Percentiles rank a stretch among this genome's conserved stretches.
These are phyloP conservation scores for Arabidopsis lyrata DNA, from an alignment of 441 rosid genomes.

Conservation along the genomic window DNA sequence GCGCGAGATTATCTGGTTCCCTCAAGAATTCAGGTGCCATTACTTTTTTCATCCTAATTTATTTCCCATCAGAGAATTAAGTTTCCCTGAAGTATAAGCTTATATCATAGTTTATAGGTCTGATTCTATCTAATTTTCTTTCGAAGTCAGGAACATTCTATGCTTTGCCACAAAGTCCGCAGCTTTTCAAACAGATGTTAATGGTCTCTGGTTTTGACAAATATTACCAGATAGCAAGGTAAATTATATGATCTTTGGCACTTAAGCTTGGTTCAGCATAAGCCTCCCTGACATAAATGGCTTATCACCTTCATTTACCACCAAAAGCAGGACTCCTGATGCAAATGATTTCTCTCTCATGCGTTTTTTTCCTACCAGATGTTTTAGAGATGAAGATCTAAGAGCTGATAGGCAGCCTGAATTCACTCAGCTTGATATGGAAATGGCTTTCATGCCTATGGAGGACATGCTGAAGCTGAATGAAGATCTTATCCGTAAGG, in stretches of 20 bases:
- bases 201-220: constrained; percentile 98
- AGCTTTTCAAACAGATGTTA: constrained; percentile 94
- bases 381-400: constrained; percentile 98
- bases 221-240: constrained; percentile 99
- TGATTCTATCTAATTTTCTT: constrained; percentile 56
- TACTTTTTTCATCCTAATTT: constrained; percentile 33
- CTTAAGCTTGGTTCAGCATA: constrained; percentile 18
- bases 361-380: constrained; percentile 54
- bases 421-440: constrained; percentile 98
- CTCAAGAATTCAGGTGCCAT: constrained; percentile 92
- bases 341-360: constrained; percentile 25
- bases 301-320: constrained; percentile 23
- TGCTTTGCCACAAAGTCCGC: constrained; percentile 98
- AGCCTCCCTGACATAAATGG: constrained; percentile 10
- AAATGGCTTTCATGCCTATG: constrained; percentile 87
- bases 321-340: not conserved
- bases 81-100: constrained; percentile 15
- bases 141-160: constrained; percentile 98
- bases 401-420: constrained; percentile 99
- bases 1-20: constrained; percentile 98
- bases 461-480: constrained; percentile 90
- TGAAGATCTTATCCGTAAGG: constrained; percentile 93
- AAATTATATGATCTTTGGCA: constrained; percentile 37
- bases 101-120: constrained; percentile 40
- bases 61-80: not conserved